phyloP scores from a whole-genome alignment of 805 yeast species.

The Myxozyma neotropica region DNA sequence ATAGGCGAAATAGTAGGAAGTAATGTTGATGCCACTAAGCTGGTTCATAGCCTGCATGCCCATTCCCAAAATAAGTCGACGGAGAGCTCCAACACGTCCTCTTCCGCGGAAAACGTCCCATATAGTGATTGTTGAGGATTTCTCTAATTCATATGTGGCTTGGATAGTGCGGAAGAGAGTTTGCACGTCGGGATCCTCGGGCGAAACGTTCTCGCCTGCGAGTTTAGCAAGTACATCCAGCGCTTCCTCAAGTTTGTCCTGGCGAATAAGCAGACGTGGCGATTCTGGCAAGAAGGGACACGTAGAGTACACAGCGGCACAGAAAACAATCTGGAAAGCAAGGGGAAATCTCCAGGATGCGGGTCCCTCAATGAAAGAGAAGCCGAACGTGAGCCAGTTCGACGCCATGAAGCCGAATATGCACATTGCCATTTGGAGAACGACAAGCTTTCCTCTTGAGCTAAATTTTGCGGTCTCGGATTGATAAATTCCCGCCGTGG shows the following conservation, averaged over 20 bases:
- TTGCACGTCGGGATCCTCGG: conserved; percentile 23
- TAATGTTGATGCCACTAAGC: conserved; percentile 32
- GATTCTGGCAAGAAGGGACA: conserved; percentile 74
- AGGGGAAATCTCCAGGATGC: conserved; percentile 75
- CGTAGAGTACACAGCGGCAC: conserved; percentile 59
- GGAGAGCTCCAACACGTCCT: conserved; percentile 15
- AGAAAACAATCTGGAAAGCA: conserved; percentile 68
- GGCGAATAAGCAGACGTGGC: conserved; percentile 68
- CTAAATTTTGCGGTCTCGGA: conserved; percentile 70
- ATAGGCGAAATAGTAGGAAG: conserved; percentile 47
- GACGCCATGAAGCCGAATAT: conserved; percentile 78
- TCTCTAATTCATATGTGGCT: conserved; percentile 20
- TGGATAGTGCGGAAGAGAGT: conserved; percentile 11
- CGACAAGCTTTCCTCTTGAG: conserved; percentile 68
- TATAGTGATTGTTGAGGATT: conserved; percentile 8
- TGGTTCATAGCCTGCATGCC: conserved; percentile 35
- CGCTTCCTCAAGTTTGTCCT: conserved; percentile 59
- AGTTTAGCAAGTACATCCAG: conserved; percentile 51
- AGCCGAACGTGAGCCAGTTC: conserved; percentile 74
- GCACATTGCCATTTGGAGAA: conserved; percentile 70
- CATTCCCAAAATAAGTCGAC: conserved; percentile 26
- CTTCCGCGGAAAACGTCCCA: conserved; percentile 16
- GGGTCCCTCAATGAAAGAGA: conserved; percentile 58
- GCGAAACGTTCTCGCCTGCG: conserved; percentile 25
- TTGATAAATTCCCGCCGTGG: conserved; percentile 81